These are phyloP conservation scores for Psilocybe cyanescens DNA, from an alignment of 768 basidiomycete species.

Conservation along the genomic window DNA sequence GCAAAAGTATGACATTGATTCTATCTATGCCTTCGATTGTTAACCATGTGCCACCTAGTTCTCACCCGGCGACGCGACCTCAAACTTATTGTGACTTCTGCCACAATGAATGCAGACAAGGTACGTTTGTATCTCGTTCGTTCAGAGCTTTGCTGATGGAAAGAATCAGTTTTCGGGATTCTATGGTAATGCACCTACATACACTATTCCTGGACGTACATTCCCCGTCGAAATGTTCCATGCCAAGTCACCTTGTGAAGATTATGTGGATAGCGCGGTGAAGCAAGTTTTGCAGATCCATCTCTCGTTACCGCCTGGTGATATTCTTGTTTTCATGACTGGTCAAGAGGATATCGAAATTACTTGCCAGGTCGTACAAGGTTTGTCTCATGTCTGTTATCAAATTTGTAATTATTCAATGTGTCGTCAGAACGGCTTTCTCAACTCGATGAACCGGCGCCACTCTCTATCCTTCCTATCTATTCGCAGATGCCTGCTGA, in stretches of 20 bases:
- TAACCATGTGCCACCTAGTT: constrained; percentile 43
- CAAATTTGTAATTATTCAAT: constrained; percentile 10
- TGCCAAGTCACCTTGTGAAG: constrained; percentile 97
- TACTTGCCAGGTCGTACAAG: constrained; percentile 92
- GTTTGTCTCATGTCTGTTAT: constrained; percentile 41
- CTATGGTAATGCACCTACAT: constrained; percentile 93
- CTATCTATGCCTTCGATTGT: neutral
- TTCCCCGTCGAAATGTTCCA: constrained; percentile 98
- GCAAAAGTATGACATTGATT: constrained; percentile 72
- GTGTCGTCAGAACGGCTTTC: constrained; percentile 78
- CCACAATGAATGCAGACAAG: constrained; percentile 99
- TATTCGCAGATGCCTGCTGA: constrained; percentile 99
- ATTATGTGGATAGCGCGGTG: constrained; percentile 97
- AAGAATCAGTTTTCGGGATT: constrained; percentile 84
- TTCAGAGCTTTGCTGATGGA: neutral
- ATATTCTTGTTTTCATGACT: constrained; percentile 99
- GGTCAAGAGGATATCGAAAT: constrained; percentile 99
- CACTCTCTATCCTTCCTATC: constrained; percentile 92
- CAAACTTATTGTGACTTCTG: constrained; percentile 97
- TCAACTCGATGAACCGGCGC: constrained; percentile 89
- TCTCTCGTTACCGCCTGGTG: constrained; percentile 88
- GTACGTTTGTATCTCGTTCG: constrained; percentile 38
- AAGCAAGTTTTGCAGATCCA: constrained; percentile 99
- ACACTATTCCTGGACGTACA: constrained; percentile 89
- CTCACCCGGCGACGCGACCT: constrained; percentile 90